A percentile compares a stretch with the other conserved stretches of the same genome.
phyloP scores from a whole-genome alignment of 2,329 filamentous ascomycete species.

The Corynespora cassiicola region DNA sequence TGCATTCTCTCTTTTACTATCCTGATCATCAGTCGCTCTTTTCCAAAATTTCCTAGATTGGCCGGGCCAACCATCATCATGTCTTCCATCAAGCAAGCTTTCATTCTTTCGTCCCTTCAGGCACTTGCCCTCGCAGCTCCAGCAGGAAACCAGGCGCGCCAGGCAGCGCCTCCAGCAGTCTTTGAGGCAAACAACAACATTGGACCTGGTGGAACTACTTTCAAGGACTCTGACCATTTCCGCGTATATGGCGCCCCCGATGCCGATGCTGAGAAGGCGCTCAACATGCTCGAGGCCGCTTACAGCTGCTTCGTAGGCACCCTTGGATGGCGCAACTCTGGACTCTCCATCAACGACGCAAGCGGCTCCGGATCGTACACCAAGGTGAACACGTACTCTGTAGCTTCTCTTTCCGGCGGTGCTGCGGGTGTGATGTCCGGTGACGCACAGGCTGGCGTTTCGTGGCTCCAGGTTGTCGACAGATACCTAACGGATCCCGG shows the following conservation, averaged over 20 bases:
- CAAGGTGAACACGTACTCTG: conserved; percentile 57
- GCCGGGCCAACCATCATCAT: too few species aligned
- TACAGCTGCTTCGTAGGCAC: conserved; percentile 34
- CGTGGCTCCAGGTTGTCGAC: conserved; percentile 53
- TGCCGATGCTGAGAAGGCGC: conserved; percentile 36
- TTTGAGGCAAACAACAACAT: conserved; percentile 21
- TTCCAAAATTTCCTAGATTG: too few species aligned
- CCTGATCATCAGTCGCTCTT: too few species aligned
- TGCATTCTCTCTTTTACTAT: too few species aligned
- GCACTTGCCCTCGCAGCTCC: too few species aligned
- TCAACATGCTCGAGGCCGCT: conserved; percentile 55
- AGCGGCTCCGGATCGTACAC: conserved; percentile 48
- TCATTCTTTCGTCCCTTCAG: too few species aligned
- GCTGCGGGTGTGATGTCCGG: conserved; percentile 33
- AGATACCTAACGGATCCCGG: conserved; percentile 47
- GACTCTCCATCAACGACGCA: conserved; percentile 31
- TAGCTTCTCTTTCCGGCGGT: too few species aligned
- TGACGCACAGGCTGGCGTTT: conserved; percentile 48
- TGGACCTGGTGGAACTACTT: conserved; percentile 13
- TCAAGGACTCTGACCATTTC: conserved; percentile 44
- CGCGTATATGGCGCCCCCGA: conserved; percentile 44
- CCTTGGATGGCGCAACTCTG: conserved; percentile 27
- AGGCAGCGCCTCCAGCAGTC: conserved; percentile 13
- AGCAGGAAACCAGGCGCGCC: too few species aligned
- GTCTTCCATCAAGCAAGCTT: too few species aligned